phyloP scores from a whole-genome alignment of 164 flowering plant species.

The Nelumbo lutea region DNA sequence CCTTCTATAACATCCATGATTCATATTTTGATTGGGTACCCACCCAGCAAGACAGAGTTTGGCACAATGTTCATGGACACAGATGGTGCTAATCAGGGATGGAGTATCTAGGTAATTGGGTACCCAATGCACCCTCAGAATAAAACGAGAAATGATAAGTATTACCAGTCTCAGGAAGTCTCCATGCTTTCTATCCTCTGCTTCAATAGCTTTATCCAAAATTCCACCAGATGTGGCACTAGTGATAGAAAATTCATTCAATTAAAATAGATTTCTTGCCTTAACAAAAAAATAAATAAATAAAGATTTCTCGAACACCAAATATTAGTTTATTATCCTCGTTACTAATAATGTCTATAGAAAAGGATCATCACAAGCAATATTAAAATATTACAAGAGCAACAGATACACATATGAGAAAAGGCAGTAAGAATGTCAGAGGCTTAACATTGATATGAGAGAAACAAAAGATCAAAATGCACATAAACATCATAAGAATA shows the following conservation, averaged over 20 bases:
- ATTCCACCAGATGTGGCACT: slow-evolving; percentile 99
- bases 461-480: neutral
- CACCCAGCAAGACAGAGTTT: no score
- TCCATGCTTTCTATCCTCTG: slow-evolving; percentile 87
- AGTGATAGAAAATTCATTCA: slow-evolving; percentile 13
- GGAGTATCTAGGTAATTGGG: no score
- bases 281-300: neutral
- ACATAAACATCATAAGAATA: neutral
- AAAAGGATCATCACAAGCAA: neutral
- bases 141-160: neutral
- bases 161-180: slow-evolving; percentile 90
- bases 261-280: neutral
- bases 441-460: neutral
- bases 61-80: no score
- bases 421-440: neutral
- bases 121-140: no score
- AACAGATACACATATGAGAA: no score
- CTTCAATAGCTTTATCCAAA: slow-evolving; percentile 90
- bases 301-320: neutral
- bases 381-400: no score
- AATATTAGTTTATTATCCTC: neutral
- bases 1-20: no score
- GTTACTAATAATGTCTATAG: neutral
- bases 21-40: no score
- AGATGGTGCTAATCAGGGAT: no score